Base-by-base conservation (phyloP, 2,329 filamentous ascomycete genomes). In the Tolypocladium ovalisporum region DNA sequence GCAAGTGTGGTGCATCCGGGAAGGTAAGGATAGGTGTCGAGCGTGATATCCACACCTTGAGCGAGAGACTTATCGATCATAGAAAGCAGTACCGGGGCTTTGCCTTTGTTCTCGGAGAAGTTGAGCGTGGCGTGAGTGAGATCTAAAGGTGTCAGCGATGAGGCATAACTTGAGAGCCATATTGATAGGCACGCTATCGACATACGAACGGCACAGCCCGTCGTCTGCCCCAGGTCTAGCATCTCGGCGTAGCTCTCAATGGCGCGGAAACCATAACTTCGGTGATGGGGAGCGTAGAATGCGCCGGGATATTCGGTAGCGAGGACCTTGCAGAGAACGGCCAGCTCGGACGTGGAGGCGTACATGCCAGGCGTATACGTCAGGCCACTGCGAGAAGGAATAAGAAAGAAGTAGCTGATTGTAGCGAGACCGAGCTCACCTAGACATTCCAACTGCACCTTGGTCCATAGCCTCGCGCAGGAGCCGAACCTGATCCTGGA, bases 311-410 rank as follows among this genome's bases (percentile, higher is more conserved):
- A 65, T 8, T 64, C 62, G 27, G 59, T 58, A 3, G 61, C 60
- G 15, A 65, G 57, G 19, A 56, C 57, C 36, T 60, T 58, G 56
- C 63, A 65, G 15, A 65, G 62, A 10, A 60, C 52, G 0, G 59
- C 63, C 4, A 65, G 58, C 52, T 65, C 63, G 3, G 62, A 64
- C 4, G 59, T 65, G 19, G 63, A 65, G n/a, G 63, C 63, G 44
- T 65, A 65, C 63, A 65, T 65, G 56, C 63, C 63, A 10, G 63
- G 63, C 6, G 63, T 65, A 13, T 65, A 65, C 15, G 63, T 65
- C 27, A 65, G 57, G 35, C 63, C 63, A 37, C 63, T 65, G 34
- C 32, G 19, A 29, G 52, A 10, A 1, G 34, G 19, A 7, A 29
- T 42, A 34, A 44, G 27, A 51, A 56, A 4, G 34, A 32, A 22